Base-by-base conservation (phyloP, 306 rosid genomes). In the Pachyrhizus erosus region DNA sequence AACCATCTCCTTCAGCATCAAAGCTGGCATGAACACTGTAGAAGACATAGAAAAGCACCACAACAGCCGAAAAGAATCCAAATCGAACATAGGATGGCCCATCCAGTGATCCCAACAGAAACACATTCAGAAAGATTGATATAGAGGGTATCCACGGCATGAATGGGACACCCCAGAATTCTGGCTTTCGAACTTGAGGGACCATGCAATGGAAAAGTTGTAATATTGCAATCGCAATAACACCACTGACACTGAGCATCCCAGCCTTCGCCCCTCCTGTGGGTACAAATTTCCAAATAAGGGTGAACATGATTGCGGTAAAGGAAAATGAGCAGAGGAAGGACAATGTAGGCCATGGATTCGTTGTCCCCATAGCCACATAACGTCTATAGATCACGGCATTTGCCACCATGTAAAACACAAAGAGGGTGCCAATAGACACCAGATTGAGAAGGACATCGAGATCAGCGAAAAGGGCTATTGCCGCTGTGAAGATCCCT, bases 361-460 rank as follows among this genome's bases (percentile, higher is more conserved):
- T 91, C 0, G 94, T 95, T 40, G 88, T 89, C 77, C 97, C 97
- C 21, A 82, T 76, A 1, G 39, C 86, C 14, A 93, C 97, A 39
- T 95, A 95, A 1, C 99, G 97, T 73, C 98, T 85, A 57, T 88
- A 95, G 34, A 95, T 86, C 76, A 93, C 96, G 5, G 98, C 99
- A 52, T 92, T 95, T 43, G 97, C 96, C 76, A 95, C 99, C 99
- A 95, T 93, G 93, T 91, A 95, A 66, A 93, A 95, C n/a, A 95
- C 99, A 55, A 93, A 91, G 33, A 95, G 98, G 5, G 99, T 95
- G n/a, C 99, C 98, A 14, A 95, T 95, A 39, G 98, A 89, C 43
- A 93, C 97, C 3, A 93, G 89, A 84, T 89, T 84, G 69, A 95
- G 93, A 18, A 95, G 97, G 71, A 95, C 88, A 31, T 87, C 45